These are phyloP conservation scores for Amniculicola lignicola DNA, from an alignment of 495 filamentous ascomycete genomes.

Conservation along the genomic window DNA sequence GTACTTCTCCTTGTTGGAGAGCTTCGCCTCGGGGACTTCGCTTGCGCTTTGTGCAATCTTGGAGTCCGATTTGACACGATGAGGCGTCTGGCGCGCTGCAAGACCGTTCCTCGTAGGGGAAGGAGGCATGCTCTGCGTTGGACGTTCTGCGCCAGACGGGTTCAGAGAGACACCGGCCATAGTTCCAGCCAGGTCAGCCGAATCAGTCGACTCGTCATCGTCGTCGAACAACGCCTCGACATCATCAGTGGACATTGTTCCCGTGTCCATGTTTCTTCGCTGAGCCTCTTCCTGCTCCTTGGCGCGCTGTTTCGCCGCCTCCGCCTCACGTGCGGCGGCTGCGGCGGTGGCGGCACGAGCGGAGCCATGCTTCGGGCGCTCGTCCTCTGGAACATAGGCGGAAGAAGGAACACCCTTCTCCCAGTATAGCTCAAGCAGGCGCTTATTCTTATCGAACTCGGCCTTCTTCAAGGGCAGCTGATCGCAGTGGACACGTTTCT, in stretches of 20 bases:
- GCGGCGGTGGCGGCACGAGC: conserved; percentile 68
- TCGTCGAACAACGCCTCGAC: conserved; percentile 92
- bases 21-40: conserved; percentile 67
- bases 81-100: conserved; percentile 63
- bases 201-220: conserved; percentile 78
- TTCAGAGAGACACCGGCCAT: conserved; percentile 81
- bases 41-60: conserved; percentile 74
- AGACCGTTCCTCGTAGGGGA: conserved; percentile 80
- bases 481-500: conserved; percentile 98
- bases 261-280: conserved; percentile 87
- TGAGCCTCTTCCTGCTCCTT: conserved; percentile 83
- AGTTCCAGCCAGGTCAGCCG: conserved; percentile 72
- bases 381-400: conserved; percentile 94
- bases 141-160: conserved; percentile 59
- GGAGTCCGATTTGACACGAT: conserved; percentile 87
- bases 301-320: conserved; percentile 71
- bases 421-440: conserved; percentile 95
- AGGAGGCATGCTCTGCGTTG: conserved; percentile 93
- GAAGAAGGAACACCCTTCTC: conserved; percentile 98
- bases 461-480: conserved; percentile 98
- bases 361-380: conserved; percentile 76
- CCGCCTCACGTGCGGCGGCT: conserved; percentile 72
- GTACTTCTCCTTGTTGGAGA: conserved; percentile 95
- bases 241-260: conserved; percentile 84
- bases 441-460: conserved; percentile 91